These are phyloP conservation scores for Mortierella sp. DNA, from an alignment of 371 early-diverging fungal genomes.

Conservation along the genomic window DNA sequence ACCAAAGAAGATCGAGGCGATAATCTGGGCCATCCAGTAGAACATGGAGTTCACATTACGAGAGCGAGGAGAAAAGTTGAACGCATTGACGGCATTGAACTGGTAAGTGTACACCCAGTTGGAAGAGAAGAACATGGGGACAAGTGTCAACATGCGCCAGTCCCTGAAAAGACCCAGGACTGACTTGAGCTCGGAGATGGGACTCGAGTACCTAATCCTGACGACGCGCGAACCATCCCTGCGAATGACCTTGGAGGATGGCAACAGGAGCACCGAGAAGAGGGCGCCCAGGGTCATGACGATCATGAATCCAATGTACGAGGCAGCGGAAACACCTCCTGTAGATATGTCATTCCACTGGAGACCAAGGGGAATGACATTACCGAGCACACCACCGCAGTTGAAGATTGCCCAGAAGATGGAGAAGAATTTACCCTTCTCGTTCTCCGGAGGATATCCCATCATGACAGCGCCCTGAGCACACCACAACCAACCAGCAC, in stretches of 20 bases:
- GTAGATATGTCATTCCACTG: constrained; percentile 61
- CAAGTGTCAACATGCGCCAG: constrained; percentile 66
- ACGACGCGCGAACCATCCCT: constrained; percentile 70
- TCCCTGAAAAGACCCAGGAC: constrained; percentile 72
- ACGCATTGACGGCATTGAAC: constrained; percentile 62
- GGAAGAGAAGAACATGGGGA: constrained; percentile 79
- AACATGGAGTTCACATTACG: constrained; percentile 73
- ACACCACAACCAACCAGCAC: constrained; percentile 65
- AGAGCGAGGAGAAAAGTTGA: constrained; percentile 68
- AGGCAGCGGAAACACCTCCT: constrained; percentile 61
- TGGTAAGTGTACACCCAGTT: constrained; percentile 86
- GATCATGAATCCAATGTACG: constrained; percentile 75
- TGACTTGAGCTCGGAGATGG: constrained; percentile 63
- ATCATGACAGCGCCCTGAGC: constrained; percentile 78
- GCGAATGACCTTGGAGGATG: constrained; percentile 68
- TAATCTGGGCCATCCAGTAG: constrained; percentile 78
- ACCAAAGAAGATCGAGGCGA: constrained; percentile 66
- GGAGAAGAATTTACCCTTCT: constrained; percentile 79
- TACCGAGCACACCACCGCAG: constrained; percentile 80
- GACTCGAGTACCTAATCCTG: constrained; percentile 60
- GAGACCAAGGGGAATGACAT: constrained; percentile 71
- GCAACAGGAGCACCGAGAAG: constrained; percentile 65
- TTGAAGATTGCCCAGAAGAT: constrained; percentile 77
- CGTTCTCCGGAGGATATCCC: constrained; percentile 72
- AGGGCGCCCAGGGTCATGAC: constrained; percentile 70